Percentiles rank a stretch among this genome's conserved stretches.
Conservation (phyloP, 2,329 filamentous ascomycete species). For the Fusarium coffeatum region DNA sequence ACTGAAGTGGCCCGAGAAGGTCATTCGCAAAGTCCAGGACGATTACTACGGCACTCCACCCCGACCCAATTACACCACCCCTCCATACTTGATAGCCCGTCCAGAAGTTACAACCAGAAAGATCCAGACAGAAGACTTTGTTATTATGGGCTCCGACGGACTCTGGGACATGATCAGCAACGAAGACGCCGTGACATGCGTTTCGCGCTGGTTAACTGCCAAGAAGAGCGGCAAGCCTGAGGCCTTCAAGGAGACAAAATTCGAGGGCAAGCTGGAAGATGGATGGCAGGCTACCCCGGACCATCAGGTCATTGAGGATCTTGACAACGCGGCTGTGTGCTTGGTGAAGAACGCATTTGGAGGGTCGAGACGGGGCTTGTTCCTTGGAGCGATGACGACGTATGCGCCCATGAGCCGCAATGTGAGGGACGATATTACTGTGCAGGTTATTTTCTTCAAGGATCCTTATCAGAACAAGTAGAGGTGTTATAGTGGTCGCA, state of each 20-base stretch:
- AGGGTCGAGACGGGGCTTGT: constrained; percentile 77
- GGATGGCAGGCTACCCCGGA: constrained; percentile 52
- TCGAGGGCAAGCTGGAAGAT: constrained; percentile 35
- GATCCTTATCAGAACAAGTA: constrained; percentile 70
- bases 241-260: constrained; percentile 34
- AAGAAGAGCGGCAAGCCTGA: constrained; percentile 44
- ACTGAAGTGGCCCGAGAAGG: constrained; percentile 72
- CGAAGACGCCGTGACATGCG: constrained; percentile 67
- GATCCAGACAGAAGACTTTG: constrained; percentile 64
- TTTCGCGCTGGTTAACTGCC: constrained; percentile 63
- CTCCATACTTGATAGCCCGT: constrained; percentile 75
- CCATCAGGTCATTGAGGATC: constrained; percentile 79
- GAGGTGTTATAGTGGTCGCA: constrained; percentile 49
- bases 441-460: constrained; percentile 79
- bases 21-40: constrained; percentile 52
- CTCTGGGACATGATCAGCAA: constrained; percentile 72
- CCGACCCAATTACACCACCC: constrained; percentile 61
- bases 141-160: constrained; percentile 75
- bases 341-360: constrained; percentile 84
- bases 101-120: constrained; percentile 70
- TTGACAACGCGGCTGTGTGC: constrained; percentile 82
- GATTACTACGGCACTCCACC: constrained; percentile 61
- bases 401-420: constrained; percentile 75
- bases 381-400: constrained; percentile 78
- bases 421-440: constrained; percentile 80